Evolutionary conservation across 2,329 filamentous ascomycete species (phyloP).

Genomic region (Trichoderma cornu-damae): DNA sequence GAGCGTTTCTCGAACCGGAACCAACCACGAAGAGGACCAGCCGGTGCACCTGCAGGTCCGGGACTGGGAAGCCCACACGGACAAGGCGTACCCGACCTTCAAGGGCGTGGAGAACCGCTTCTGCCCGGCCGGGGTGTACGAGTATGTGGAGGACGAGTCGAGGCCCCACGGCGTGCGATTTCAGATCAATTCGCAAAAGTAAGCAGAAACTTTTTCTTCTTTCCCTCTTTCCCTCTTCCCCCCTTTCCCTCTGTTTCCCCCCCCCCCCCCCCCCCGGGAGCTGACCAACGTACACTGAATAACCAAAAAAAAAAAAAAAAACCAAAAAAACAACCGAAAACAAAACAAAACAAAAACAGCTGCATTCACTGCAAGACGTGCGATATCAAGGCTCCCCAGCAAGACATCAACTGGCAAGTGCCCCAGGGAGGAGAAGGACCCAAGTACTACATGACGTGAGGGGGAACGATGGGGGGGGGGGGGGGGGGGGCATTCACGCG

Average conservation of each 20-base stretch:
- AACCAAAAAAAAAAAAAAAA: too few species aligned
- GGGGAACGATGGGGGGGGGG: background rate
- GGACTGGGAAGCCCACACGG: slow-evolving; percentile 89
- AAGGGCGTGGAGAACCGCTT: slow-evolving; percentile 94
- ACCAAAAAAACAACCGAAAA: too few species aligned
- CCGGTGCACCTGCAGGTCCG: slow-evolving; percentile 91
- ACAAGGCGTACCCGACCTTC: slow-evolving; percentile 76
- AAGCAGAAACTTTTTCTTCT: slow-evolving; percentile 40
- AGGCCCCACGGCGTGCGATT: slow-evolving; percentile 88
- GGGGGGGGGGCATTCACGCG: background rate
- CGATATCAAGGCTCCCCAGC: slow-evolving; percentile 93
- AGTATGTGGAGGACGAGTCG: slow-evolving; percentile 88
- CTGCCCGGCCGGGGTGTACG: slow-evolving; percentile 95
- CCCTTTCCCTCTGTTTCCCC: too few species aligned
- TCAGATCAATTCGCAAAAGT: slow-evolving; percentile 98
- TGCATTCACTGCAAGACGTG: slow-evolving; percentile 99
- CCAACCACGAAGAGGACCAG: slow-evolving; percentile 98
- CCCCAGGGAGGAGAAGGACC: slow-evolving; percentile 83
- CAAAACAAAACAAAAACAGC: too few species aligned
- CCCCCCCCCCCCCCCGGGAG: background rate
- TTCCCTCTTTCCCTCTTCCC: background rate
- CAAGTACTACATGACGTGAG: slow-evolving; percentile 64
- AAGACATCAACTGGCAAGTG: slow-evolving; percentile 97
- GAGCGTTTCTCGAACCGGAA: slow-evolving; percentile 89
- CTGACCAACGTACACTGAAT: too few species aligned